These are phyloP conservation scores for Excoecaria agallocha DNA, from an alignment of 345 rosid species.

Conservation along the genomic window DNA sequence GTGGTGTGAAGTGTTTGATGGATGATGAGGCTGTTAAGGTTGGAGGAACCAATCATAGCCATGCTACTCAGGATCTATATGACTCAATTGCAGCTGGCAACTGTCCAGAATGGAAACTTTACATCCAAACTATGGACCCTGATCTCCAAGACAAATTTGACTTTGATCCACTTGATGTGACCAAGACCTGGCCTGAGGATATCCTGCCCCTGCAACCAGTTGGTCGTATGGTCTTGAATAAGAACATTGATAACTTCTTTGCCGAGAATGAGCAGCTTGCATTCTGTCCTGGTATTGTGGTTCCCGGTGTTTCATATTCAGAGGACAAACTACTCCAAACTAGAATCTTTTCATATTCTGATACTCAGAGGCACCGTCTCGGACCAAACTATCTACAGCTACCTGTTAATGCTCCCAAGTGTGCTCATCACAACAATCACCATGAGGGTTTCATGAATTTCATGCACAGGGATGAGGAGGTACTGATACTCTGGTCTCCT, in stretches of 20 bases:
- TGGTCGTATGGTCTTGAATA: slow-evolving; percentile 94
- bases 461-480: slow-evolving; percentile 95
- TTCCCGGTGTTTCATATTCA: slow-evolving; percentile 87
- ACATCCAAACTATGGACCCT: slow-evolving; percentile 81
- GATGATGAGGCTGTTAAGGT: slow-evolving; percentile 87
- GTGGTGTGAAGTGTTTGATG: slow-evolving; percentile 72
- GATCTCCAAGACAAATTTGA: slow-evolving; percentile 72
- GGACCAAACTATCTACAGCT: slow-evolving; percentile 97
- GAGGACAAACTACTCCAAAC: slow-evolving; percentile 89
- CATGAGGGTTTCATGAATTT: slow-evolving; percentile 91
- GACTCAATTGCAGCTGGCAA: slow-evolving; percentile 91
- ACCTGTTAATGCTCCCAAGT: slow-evolving; percentile 94
- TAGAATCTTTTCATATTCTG: slow-evolving; percentile 80
- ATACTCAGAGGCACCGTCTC: slow-evolving; percentile 97
- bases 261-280: slow-evolving; percentile 94
- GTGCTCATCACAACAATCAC: slow-evolving; percentile 92
- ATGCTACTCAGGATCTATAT: slow-evolving; percentile 89
- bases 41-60: slow-evolving; percentile 97
- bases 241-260: slow-evolving; percentile 92
- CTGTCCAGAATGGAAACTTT: slow-evolving; percentile 92
- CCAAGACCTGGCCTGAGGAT: slow-evolving; percentile 98
- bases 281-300: slow-evolving; percentile 85
- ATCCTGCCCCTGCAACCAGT: slow-evolving; percentile 93
- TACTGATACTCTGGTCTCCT: slow-evolving; percentile 15
- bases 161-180: slow-evolving; percentile 95